Base-by-base conservation (phyloP, 768 basidiomycete species). In the Cystobasidium tubakii region DNA sequence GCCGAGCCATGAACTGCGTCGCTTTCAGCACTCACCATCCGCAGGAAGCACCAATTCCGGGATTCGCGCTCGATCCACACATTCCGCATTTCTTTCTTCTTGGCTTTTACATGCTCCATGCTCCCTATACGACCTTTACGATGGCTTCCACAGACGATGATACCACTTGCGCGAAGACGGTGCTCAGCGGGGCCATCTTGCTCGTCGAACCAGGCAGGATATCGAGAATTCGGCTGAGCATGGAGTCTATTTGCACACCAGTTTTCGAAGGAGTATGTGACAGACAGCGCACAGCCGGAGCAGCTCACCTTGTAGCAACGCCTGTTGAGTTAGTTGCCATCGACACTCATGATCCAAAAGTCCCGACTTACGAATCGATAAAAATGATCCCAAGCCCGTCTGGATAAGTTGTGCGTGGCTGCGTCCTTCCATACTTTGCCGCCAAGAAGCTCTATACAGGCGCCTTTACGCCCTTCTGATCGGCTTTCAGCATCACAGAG, bases 21-120 rank as follows among this genome's bases (percentile, higher is more conserved):
- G 57, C 29, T 60, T 21, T 9, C 4, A 27, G 2, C 9, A 34
- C 54, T 44, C 33, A 55, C 54, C 50, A 71, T 55, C 13, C 69
- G 13, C 53, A 71, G 55, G 31, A 71, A 71, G 54, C 53, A 53
- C 36, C 44, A 71, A 34, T 71, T 71, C 7, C 69, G 29, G 15
- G 34, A 10, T 19, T 71, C 69, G 25, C 69, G 69, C 43, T 71
- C 69, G 29, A 71, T 71, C 69, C 69, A 71, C 12, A 71, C 69
- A 36, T 54, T 71, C n/a, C 55, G 53, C 29, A 71, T n/a, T 1
- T 54, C 69, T 43, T 36, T n/a, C 69, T 60, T 71, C 33, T 71
- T 71, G 3, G 69, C 54, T 44, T 71, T 71, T 10, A 71, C 69
- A 62, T 71, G 69, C 55, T 71, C 69, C 53, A 71, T 23, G 15